phyloP scores from a whole-genome alignment of 2,329 filamentous ascomycete genomes.

The Penicillium sp. region DNA sequence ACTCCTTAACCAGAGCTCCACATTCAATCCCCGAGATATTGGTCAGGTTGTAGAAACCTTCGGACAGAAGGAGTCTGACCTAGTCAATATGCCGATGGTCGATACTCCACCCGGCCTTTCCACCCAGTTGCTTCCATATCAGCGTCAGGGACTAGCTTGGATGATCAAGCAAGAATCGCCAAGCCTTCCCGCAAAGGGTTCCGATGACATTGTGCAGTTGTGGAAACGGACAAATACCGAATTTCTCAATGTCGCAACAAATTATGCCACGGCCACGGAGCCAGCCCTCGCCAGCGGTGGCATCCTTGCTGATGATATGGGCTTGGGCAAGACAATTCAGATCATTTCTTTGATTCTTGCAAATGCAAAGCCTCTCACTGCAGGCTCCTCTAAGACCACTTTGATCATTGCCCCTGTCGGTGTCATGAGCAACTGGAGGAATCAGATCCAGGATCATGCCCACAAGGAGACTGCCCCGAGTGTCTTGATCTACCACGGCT shows the following conservation, averaged over 20 bases:
- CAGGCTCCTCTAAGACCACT: constrained; percentile 59
- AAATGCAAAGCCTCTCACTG: constrained; percentile 46
- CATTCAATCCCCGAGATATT: constrained; percentile 65
- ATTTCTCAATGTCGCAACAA: constrained; percentile 70
- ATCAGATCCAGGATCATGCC: constrained; percentile 74
- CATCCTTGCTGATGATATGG: constrained; percentile 91
- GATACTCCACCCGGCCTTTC: constrained; percentile 64
- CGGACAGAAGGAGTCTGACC: constrained; percentile 67
- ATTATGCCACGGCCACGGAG: constrained; percentile 58
- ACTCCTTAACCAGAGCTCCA: constrained; percentile 65
- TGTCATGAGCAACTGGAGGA: constrained; percentile 88
- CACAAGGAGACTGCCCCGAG: constrained; percentile 61
- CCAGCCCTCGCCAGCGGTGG: constrained; percentile 74
- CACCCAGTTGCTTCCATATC: constrained; percentile 74
- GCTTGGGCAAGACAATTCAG: constrained; percentile 84
- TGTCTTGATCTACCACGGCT: constrained; percentile 73
- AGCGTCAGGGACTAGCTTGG: constrained; percentile 77
- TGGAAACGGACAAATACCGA: constrained; percentile 62
- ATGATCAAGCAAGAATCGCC: constrained; percentile 75
- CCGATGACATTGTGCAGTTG: constrained; percentile 68
- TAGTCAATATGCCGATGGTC: constrained; percentile 71
- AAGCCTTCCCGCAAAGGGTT: constrained; percentile 58
- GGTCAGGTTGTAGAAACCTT: constrained; percentile 67
- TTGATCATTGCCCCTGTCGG: constrained; percentile 79
- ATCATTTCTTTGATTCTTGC: constrained; percentile 75